phyloP scores from a whole-genome alignment of 305 asterid species.

The Petunia hybrid region DNA sequence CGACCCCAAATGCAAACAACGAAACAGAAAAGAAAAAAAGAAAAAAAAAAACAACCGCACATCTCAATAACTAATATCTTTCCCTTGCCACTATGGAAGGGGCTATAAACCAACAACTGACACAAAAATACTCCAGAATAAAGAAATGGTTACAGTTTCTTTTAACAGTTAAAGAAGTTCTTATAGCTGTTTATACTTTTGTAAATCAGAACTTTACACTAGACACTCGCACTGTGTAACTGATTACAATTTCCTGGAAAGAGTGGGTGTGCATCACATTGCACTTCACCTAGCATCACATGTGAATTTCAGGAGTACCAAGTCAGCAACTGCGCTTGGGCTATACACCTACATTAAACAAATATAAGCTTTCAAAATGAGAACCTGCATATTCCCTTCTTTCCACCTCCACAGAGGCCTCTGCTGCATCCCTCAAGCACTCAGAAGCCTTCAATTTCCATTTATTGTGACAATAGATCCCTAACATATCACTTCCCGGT shows the following conservation, averaged over 20 bases:
- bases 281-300: constrained; percentile 16
- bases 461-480: constrained; percentile 13
- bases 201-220: background rate
- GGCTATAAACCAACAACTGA: constrained; percentile 14
- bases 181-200: background rate
- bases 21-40: background rate
- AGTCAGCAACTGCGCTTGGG: constrained; percentile 11
- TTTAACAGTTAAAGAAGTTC: background rate
- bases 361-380: background rate
- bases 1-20: constrained; percentile 15
- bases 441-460: background rate
- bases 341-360: constrained; percentile 1
- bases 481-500: background rate
- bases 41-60: constrained; percentile 6
- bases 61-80: background rate
- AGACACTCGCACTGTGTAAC: background rate
- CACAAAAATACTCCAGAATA: constrained; percentile 1
- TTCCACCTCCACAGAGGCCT: background rate
- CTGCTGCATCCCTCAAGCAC: constrained; percentile 24
- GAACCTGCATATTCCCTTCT: background rate
- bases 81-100: background rate
- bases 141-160: constrained; percentile 3
- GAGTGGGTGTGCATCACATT: background rate
- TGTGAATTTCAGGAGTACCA: background rate
- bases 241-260: constrained; percentile 5